A percentile compares a stretch with the other conserved stretches of the same genome.
Conservation (phyloP, 2,329 filamentous ascomycete species). For the Westerdykella ornata region DNA sequence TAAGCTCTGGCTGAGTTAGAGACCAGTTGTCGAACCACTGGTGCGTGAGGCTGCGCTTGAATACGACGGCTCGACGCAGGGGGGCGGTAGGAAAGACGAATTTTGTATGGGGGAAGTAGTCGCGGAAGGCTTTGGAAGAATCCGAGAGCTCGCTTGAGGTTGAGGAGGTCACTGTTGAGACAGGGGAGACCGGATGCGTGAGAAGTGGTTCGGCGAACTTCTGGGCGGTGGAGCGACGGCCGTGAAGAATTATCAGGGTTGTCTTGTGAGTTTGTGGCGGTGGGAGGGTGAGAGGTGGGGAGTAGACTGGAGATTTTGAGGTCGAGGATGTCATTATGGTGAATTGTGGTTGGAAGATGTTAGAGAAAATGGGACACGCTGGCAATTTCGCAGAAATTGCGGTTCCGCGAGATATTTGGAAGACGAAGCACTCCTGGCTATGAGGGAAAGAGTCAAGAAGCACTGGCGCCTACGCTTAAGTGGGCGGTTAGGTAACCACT, state of each 20-base stretch:
- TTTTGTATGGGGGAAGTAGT: conserved; percentile 38
- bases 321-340: too few relatives aligned
- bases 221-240: conserved; percentile 14
- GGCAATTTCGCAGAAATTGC: too few relatives aligned
- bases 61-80: conserved; percentile 40
- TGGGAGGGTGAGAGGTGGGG: conserved; percentile 6
- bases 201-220: conserved; percentile 14
- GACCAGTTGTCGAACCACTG: conserved; percentile 50
- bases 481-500: too few relatives aligned
- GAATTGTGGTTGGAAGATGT: too few relatives aligned
- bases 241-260: conserved; percentile 18
- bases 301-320: neutral
- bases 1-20: conserved; percentile 37
- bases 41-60: conserved; percentile 41
- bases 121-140: conserved; percentile 3
- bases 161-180: neutral
- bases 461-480: too few relatives aligned
- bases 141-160: too few relatives aligned
- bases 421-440: too few relatives aligned
- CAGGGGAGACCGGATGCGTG: conserved; percentile 7
- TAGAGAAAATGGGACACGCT: too few relatives aligned
- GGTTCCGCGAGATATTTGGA: too few relatives aligned
- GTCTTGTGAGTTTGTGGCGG: conserved; percentile 7
- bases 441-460: too few relatives aligned
- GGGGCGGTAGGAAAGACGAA: conserved; percentile 50